A percentile compares a stretch with the other conserved stretches of the same genome.
Evolutionary conservation across 352 stramenopile species (phyloP).

Genomic region (Phytophthora boehmeriae): DNA sequence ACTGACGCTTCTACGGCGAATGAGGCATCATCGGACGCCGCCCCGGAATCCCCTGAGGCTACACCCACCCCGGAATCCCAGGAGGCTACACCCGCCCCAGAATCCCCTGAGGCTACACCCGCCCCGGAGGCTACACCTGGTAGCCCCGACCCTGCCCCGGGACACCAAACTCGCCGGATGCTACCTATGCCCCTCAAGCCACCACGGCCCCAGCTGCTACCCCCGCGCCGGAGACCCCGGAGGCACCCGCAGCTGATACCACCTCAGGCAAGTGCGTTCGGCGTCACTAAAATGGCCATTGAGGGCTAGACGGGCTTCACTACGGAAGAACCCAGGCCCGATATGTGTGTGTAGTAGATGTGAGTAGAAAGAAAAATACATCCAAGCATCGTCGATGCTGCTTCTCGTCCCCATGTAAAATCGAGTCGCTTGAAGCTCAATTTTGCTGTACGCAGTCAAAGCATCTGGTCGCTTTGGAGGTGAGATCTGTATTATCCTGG

Average conservation of each 20-base stretch:
- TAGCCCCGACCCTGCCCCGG: no score
- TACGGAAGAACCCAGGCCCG: neutral
- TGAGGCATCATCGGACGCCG: neutral
- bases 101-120: neutral
- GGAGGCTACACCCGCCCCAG: neutral
- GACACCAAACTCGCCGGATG: no score
- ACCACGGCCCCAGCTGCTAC: neutral
- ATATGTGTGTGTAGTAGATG: neutral
- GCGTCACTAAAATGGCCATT: constrained; percentile 14
- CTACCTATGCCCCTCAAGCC: no score
- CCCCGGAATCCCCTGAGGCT: neutral
- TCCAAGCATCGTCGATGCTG: neutral
- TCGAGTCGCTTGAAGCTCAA: neutral
- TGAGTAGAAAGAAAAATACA: neutral
- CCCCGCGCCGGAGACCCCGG: neutral
- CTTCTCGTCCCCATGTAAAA: constrained; percentile 10
- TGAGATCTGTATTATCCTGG: neutral
- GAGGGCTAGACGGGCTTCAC: neutral
- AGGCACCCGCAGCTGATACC: neutral
- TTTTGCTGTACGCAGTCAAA: constrained; percentile 2
- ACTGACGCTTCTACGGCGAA: neutral
- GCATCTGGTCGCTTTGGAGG: neutral
- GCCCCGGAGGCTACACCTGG: neutral
- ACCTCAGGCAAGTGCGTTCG: constrained; percentile 16
- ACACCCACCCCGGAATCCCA: neutral